Evolutionary conservation across 495 filamentous ascomycete genomes (phyloP), one percentile per base, ranked within the genome.

Genomic region (Aspergillus bridgeri): DNA sequence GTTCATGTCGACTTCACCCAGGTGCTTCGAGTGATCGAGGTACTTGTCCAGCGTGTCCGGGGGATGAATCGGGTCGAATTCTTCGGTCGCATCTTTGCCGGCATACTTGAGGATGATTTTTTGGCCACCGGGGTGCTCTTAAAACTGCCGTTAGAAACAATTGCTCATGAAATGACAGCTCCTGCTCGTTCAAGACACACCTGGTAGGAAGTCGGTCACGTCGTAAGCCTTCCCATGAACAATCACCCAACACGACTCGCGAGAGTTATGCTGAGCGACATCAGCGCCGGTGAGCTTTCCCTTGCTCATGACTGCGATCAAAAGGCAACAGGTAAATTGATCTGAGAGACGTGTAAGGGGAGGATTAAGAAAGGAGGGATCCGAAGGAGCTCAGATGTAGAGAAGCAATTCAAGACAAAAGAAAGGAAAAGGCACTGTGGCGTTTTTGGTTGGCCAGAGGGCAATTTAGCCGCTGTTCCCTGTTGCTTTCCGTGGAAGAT

Each of bases 181-280:
- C 22, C 19, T 6, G 18, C 33, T 13, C 5, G 8, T 38, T 38
- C 33, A 48, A 22, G 25, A 33, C 60, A 27, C 60, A 79, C 76
- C 76, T 44, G 92, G 90, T 54, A 93, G 77, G 73, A 97, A 96
- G 54, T 95, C 91, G 45, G 89, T 89, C 46, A 94, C 87, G 74
- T 97, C 92, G 79, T 96, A 97, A 62, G 93, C 90, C 62, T 89
- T 89, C 57, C 88, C 85, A 77, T 97, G 92, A 63, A 97, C 85
- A 65, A 97, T 86, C 64, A 91, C 86, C 85, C 88, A 90, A 55
- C 85, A 84, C 15, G 86, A 87, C 66, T 96, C 89, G 58, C 88
- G 86, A 60, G 84, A 88, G 76, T 89, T 92, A 79, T 97, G 89
- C 73, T 86, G 81, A 49, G 87, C 86, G 65, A 96, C 89, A 60